phyloP scores from a whole-genome alignment of 345 rosid species.

The Boechera divaricarpa region DNA sequence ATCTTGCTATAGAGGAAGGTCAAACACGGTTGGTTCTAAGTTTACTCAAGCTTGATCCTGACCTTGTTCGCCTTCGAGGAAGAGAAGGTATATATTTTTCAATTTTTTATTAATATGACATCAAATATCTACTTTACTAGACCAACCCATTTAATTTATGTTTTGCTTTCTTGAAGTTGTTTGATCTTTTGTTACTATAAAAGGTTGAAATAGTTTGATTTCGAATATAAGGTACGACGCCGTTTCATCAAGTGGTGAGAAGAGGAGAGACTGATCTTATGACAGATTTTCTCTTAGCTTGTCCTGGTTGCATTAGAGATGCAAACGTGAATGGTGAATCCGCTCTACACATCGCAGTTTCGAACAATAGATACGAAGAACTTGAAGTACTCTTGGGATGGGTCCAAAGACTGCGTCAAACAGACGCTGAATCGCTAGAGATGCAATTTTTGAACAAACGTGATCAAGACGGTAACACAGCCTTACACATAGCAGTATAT shows the following conservation, averaged over 20 bases:
- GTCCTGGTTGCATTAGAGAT: constrained; percentile 39
- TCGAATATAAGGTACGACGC: constrained; percentile 29
- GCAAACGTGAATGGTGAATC: constrained; percentile 38
- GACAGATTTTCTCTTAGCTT: constrained; percentile 37
- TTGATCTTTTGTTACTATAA: neutral
- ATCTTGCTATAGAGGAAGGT: constrained; percentile 43
- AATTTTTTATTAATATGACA: too few species aligned
- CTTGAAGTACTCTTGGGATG: constrained; percentile 40
- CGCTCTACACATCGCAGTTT: constrained; percentile 42
- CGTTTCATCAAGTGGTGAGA: constrained; percentile 36
- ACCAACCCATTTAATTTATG: neutral
- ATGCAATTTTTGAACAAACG: constrained; percentile 36
- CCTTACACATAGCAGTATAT: constrained; percentile 45
- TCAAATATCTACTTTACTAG: neutral
- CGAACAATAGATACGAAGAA: constrained; percentile 18
- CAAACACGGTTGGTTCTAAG: constrained; percentile 9
- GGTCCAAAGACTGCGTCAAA: constrained; percentile 21
- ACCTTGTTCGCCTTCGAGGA: constrained; percentile 39
- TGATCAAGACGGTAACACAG: constrained; percentile 46
- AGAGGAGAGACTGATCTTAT: constrained; percentile 42
- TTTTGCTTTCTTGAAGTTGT: neutral
- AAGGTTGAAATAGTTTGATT: constrained; percentile 1
- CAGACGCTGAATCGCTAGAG: neutral
- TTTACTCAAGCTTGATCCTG: constrained; percentile 26
- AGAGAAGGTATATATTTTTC: constrained; percentile 29